Evolutionary conservation across 2,329 filamentous ascomycete genomes (phyloP).

Genomic region (Fusarium buxicola): DNA sequence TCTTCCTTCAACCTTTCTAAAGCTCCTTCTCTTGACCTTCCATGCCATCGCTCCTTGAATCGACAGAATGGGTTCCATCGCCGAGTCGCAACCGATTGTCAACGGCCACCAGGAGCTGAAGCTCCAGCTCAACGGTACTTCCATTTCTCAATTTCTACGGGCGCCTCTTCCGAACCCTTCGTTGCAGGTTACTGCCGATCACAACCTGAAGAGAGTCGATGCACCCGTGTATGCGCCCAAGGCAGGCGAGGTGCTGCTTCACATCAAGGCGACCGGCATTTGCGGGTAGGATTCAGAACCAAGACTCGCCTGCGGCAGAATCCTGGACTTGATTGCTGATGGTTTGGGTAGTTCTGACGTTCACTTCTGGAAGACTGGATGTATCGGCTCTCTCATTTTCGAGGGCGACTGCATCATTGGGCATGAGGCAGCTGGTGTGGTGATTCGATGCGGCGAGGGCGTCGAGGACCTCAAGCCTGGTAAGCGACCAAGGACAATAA

Average conservation of each 20-base stretch:
- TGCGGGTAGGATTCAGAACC: conserved; percentile 62
- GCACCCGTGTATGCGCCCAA: conserved; percentile 67
- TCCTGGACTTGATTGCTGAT: conserved; percentile 8
- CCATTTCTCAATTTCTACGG: conserved; percentile 30
- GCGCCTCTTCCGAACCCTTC: conserved; percentile 50
- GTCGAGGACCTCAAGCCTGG: conserved; percentile 63
- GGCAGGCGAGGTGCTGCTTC: conserved; percentile 67
- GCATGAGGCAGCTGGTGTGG: conserved; percentile 72
- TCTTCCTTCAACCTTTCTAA: neutral
- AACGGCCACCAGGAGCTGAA: conserved; percentile 35
- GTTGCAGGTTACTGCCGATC: conserved; percentile 66
- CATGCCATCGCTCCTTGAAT: neutral
- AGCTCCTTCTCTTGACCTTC: neutral
- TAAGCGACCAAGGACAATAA: conserved; percentile 26
- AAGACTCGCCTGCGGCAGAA: neutral
- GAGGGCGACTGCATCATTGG: conserved; percentile 73
- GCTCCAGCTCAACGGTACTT: conserved; percentile 24
- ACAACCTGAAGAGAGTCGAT: conserved; percentile 66
- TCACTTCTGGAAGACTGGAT: conserved; percentile 74
- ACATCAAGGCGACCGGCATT: conserved; percentile 72
- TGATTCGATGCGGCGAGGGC: conserved; percentile 66
- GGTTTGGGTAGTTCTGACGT: conserved; percentile 66
- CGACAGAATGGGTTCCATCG: conserved; percentile 36
- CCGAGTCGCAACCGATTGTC: conserved; percentile 28
- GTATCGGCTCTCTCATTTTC: conserved; percentile 72